phyloP scores from a whole-genome alignment of 768 basidiomycete genomes.

The Dentipellis sp. region DNA sequence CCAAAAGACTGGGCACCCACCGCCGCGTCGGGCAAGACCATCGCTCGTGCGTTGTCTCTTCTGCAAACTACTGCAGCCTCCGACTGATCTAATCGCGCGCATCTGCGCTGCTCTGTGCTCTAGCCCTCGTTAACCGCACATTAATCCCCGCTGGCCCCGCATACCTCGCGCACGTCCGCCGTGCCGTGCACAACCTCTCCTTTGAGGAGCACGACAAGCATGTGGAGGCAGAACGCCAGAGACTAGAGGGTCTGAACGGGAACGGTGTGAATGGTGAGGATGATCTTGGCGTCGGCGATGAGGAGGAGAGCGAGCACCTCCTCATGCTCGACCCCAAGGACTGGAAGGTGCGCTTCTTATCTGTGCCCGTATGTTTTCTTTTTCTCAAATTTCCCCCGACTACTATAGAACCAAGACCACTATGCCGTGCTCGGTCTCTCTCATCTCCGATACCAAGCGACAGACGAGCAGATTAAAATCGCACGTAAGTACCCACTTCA shows the following conservation, averaged over 20 bases:
- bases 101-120: not conserved
- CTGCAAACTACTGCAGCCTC: not conserved
- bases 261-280: conserved; percentile 47
- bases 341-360: conserved; percentile 71
- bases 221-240: conserved; percentile 43
- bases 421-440: conserved; percentile 96
- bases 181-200: conserved; percentile 63
- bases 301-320: conserved; percentile 67
- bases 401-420: conserved; percentile 89
- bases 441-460: conserved; percentile 79
- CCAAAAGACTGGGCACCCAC: conserved; percentile 38
- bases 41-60: conserved; percentile 20
- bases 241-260: conserved; percentile 38
- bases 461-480: conserved; percentile 87
- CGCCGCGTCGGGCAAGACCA: conserved; percentile 23
- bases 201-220: conserved; percentile 79
- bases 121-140: conserved; percentile 34
- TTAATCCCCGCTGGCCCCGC: conserved; percentile 85
- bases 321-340: conserved; percentile 87
- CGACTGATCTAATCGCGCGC: not conserved
- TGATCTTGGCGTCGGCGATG: conserved; percentile 89
- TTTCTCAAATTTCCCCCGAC: not conserved
- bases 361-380: not conserved
- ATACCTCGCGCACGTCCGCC: conserved; percentile 74
- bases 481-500: conserved; percentile 58